These are phyloP conservation scores for Colletotrichum gigasporum DNA, from an alignment of 2,329 filamentous ascomycete species.

Conservation along the genomic window DNA sequence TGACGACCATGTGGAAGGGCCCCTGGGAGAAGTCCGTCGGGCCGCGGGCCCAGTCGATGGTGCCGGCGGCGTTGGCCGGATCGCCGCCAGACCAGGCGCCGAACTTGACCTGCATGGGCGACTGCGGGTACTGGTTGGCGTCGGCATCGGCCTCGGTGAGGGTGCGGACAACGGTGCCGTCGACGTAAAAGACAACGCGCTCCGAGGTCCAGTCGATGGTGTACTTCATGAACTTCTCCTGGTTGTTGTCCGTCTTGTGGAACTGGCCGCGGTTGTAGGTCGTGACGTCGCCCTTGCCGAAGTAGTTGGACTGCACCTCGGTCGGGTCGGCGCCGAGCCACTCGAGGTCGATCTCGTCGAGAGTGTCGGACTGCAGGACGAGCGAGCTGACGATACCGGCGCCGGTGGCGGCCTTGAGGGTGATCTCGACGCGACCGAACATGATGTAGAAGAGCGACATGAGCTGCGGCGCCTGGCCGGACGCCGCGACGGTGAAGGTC, in stretches of 20 bases:
- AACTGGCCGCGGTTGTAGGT: slow-evolving; percentile 90
- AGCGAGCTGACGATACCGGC: slow-evolving; percentile 93
- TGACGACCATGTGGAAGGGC: slow-evolving; percentile 87
- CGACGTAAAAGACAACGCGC: slow-evolving; percentile 88
- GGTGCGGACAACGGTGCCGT: slow-evolving; percentile 79
- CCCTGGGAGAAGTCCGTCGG: slow-evolving; percentile 84
- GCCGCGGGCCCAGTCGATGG: slow-evolving; percentile 89
- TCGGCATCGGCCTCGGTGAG: slow-evolving; percentile 76
- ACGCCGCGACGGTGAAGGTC: slow-evolving; percentile 79
- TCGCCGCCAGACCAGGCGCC: slow-evolving; percentile 95
- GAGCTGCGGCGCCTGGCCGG: slow-evolving; percentile 87
- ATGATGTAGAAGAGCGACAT: slow-evolving; percentile 97
- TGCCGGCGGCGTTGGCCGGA: slow-evolving; percentile 79
- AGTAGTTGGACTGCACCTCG: slow-evolving; percentile 96
- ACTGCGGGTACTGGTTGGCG: slow-evolving; percentile 85
- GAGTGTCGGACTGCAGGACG: slow-evolving; percentile 87
- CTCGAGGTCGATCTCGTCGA: slow-evolving; percentile 98
- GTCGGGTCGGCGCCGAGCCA: slow-evolving; percentile 83
- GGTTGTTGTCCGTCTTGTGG: slow-evolving; percentile 75
- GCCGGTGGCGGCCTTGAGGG: slow-evolving; percentile 86
- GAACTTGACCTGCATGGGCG: slow-evolving; percentile 93
- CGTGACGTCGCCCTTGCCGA: slow-evolving; percentile 88
- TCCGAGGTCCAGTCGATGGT: slow-evolving; percentile 89
- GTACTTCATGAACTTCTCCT: slow-evolving; percentile 84
- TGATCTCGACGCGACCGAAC: slow-evolving; percentile 92